phyloP scores from a whole-genome alignment of 306 rosid genomes.

The Trifolium dubium region DNA sequence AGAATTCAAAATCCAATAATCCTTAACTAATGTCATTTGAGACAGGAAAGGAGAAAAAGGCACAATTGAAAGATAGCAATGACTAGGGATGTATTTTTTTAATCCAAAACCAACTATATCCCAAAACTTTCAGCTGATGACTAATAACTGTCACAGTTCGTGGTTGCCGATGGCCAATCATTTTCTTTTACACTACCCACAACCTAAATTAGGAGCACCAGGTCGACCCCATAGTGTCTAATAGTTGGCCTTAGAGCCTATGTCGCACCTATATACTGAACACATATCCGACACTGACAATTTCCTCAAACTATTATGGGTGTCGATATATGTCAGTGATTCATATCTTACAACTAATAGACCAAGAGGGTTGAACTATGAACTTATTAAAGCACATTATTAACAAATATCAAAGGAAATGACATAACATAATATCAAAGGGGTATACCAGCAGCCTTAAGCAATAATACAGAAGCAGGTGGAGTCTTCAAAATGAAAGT shows the following conservation, averaged over 20 bases:
- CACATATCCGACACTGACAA: not conserved
- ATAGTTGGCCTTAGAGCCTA: not conserved
- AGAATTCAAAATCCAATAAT: not conserved
- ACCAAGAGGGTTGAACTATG: not conserved
- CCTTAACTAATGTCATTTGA: constrained; percentile 1
- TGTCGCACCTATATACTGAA: not conserved
- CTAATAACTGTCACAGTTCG: not conserved
- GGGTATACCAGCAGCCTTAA: constrained; percentile 88
- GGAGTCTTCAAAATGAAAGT: constrained; percentile 95
- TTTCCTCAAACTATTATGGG: not conserved
- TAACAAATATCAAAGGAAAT: not conserved
- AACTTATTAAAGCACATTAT: not conserved
- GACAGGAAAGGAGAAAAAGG: not conserved
- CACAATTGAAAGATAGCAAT: not conserved
- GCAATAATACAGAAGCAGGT: constrained; percentile 95
- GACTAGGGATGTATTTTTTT: not conserved
- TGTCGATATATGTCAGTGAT: not conserved
- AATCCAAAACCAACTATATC: not conserved
- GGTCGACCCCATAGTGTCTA: not conserved
- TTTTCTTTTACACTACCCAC: not conserved
- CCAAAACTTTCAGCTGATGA: not conserved
- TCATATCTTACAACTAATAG: not conserved
- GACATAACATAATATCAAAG: constrained; percentile 43
- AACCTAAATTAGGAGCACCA: not conserved
- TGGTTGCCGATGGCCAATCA: not conserved